Conservation (phyloP, 192 early-diverging fungal genomes). For the Coemansia sp. region DNA sequence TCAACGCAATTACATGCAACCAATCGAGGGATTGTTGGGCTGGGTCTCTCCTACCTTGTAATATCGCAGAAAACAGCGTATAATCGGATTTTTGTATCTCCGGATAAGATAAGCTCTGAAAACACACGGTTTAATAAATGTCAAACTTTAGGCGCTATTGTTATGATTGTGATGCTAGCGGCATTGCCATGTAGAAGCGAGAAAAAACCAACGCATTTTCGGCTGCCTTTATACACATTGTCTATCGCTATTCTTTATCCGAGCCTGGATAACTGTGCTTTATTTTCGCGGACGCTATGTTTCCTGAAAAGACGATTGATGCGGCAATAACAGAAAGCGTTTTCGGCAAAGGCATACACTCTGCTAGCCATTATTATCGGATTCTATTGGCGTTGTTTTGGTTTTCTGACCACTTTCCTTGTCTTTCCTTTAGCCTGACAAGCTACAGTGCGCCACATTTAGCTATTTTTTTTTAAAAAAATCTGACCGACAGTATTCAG, state of each 20-base stretch:
- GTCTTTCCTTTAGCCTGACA: neutral
- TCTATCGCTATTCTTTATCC: neutral
- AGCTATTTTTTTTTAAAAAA: neutral
- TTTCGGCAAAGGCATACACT: too few relatives aligned
- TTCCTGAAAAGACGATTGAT: too few relatives aligned
- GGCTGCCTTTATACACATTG: too few relatives aligned
- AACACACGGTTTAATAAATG: neutral
- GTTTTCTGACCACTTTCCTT: neutral
- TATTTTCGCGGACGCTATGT: neutral
- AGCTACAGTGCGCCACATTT: neutral
- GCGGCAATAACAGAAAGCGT: too few relatives aligned
- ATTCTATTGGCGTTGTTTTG: neutral
- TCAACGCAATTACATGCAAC: slow-evolving; percentile 1
- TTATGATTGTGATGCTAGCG: neutral
- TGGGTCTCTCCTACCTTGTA: neutral
- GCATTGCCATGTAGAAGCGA: neutral
- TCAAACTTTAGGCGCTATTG: neutral
- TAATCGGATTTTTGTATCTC: neutral
- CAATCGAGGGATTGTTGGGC: slow-evolving; percentile 4
- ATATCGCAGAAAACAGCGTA: neutral
- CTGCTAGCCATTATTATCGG: too few relatives aligned
- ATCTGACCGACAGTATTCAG: neutral
- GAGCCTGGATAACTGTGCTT: neutral
- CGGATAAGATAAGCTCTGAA: neutral
- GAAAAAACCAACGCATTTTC: neutral